Conservation (phyloP, 345 rosid genomes). For the Clarkia xantiana region DNA sequence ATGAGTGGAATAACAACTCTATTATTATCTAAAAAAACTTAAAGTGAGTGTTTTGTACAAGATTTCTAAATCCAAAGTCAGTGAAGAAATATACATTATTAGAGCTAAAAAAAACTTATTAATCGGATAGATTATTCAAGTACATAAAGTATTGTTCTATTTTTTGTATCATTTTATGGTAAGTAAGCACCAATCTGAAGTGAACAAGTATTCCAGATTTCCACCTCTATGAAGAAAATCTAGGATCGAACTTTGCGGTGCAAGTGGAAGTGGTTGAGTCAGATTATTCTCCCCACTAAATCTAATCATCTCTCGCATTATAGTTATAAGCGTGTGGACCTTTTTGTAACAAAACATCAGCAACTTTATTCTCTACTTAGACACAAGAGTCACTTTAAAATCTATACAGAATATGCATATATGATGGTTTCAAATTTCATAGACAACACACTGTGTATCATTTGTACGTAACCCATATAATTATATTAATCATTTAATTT, state of each 20-base stretch:
- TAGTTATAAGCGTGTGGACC: constrained; percentile 11
- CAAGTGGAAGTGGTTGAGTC: constrained; percentile 1
- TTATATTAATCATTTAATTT: too few relatives aligned
- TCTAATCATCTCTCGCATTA: background rate
- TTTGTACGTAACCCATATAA: too few relatives aligned
- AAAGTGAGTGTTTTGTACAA: too few relatives aligned
- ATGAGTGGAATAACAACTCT: too few relatives aligned
- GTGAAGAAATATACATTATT: too few relatives aligned
- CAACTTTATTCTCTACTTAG: background rate
- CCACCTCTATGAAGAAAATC: background rate
- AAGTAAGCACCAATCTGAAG: background rate
- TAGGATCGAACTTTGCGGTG: constrained; percentile 7
- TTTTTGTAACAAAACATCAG: constrained; percentile 5
- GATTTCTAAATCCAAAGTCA: too few relatives aligned
- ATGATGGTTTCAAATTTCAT: background rate
- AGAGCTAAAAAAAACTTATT: too few relatives aligned
- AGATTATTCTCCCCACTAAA: background rate
- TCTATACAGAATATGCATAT: background rate
- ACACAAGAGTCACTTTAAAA: too few relatives aligned
- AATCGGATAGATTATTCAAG: too few relatives aligned
- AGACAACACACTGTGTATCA: too few relatives aligned
- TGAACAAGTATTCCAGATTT: constrained; percentile 1
- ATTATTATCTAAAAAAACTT: too few relatives aligned
- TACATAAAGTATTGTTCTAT: too few relatives aligned
- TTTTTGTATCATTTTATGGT: background rate